phyloP scores from a whole-genome alignment of 352 stramenopile species.

The Phytopythium delawarense region DNA sequence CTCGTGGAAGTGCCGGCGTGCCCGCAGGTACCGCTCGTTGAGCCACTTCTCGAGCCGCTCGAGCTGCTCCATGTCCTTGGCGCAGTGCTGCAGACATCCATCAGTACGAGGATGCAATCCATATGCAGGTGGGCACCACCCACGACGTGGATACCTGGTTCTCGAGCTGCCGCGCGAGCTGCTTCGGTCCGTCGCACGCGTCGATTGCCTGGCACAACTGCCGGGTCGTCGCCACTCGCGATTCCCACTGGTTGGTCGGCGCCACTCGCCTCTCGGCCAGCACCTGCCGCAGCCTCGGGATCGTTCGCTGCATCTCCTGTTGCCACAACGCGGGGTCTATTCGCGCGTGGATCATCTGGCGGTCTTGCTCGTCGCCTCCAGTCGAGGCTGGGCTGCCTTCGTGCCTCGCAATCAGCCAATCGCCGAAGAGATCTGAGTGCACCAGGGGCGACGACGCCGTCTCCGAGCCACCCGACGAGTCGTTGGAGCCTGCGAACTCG shows the following conservation, averaged over 20 bases:
- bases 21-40: slow-evolving; percentile 23
- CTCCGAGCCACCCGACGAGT: slow-evolving; percentile 28
- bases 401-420: slow-evolving; percentile 44
- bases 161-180: not conserved
- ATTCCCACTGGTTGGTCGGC: not conserved
- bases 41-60: slow-evolving; percentile 30
- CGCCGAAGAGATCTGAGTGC: slow-evolving; percentile 22
- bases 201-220: not conserved
- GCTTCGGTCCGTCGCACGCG: not conserved
- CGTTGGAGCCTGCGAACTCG: slow-evolving; percentile 11
- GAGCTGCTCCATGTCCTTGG: slow-evolving; percentile 21
- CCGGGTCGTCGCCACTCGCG: not conserved
- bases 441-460: slow-evolving; percentile 11
- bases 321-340: slow-evolving; percentile 39
- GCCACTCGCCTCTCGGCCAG: not conserved
- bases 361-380: slow-evolving; percentile 7
- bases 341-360: slow-evolving; percentile 34
- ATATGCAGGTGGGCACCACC: not conserved
- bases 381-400: slow-evolving; percentile 7
- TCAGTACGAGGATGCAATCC: not conserved
- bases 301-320: slow-evolving; percentile 27
- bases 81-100: slow-evolving; percentile 6
- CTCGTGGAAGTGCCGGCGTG: slow-evolving; percentile 28
- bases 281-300: slow-evolving; percentile 28
- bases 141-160: not conserved